These are phyloP conservation scores for Barnettozyma pratensis DNA, from an alignment of 805 yeast genomes.

Conservation along the genomic window DNA sequence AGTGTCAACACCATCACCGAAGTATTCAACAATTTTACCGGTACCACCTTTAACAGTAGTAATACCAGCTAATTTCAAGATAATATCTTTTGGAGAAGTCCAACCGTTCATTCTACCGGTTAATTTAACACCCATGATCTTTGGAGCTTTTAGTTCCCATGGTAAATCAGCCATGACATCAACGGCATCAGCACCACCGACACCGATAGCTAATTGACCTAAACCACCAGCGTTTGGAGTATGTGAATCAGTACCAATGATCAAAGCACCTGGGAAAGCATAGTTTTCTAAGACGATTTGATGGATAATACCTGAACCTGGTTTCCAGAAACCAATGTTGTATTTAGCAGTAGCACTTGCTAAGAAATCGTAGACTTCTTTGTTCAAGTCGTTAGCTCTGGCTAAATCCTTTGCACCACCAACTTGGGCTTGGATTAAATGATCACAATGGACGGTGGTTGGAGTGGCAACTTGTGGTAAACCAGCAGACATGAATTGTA, in stretches of 20 bases:
- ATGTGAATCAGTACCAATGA: slow-evolving; percentile 96
- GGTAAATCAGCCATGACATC: slow-evolving; percentile 92
- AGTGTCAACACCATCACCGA: slow-evolving; percentile 89
- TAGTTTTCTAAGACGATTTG: slow-evolving; percentile 95
- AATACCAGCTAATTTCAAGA: slow-evolving; percentile 87
- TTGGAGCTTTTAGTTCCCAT: slow-evolving; percentile 98
- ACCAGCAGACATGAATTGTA: slow-evolving; percentile 96
- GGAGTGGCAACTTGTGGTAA: slow-evolving; percentile 90
- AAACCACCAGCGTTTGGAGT: slow-evolving; percentile 98
- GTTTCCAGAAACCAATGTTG: slow-evolving; percentile 98
- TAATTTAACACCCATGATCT: slow-evolving; percentile 88
- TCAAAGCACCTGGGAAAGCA: slow-evolving; percentile 95
- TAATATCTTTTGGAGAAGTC: slow-evolving; percentile 96
- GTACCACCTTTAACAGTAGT: slow-evolving; percentile 98
- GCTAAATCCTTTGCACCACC: slow-evolving; percentile 85
- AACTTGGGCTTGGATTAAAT: slow-evolving; percentile 90
- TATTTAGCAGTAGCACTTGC: slow-evolving; percentile 88
- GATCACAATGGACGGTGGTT: slow-evolving; percentile 96
- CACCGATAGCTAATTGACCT: slow-evolving; percentile 97
- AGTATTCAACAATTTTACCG: slow-evolving; percentile 93
- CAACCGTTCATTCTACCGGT: slow-evolving; percentile 91
- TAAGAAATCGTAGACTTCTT: slow-evolving; percentile 91
- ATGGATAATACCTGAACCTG: slow-evolving; percentile 98
- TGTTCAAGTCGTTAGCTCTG: slow-evolving; percentile 82
- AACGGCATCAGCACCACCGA: slow-evolving; percentile 99